These are phyloP conservation scores for Dipodascopsis tothii DNA, from an alignment of 805 yeast genomes.

Conservation along the genomic window DNA sequence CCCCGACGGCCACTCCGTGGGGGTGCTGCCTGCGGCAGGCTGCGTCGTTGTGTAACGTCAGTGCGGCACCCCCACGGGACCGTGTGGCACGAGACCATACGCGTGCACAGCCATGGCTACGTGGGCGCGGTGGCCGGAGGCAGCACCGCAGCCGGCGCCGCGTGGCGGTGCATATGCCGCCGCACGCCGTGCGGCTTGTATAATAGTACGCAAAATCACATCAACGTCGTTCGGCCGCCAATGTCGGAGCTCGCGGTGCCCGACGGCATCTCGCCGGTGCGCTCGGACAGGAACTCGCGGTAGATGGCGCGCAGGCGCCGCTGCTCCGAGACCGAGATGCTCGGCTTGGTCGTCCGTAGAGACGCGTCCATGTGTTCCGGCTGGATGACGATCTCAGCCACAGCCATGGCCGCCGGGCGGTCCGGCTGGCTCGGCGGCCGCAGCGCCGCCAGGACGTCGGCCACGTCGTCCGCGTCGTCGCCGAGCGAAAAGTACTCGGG, in stretches of 20 bases:
- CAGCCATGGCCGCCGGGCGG: not conserved
- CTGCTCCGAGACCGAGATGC: constrained; percentile 70
- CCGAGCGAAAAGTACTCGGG: not conserved
- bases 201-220: constrained; percentile 36
- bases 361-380: constrained; percentile 55
- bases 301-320: constrained; percentile 58
- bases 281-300: constrained; percentile 58
- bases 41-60: too few relatives aligned
- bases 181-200: too few relatives aligned
- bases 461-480: constrained; percentile 9
- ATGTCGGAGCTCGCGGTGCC: constrained; percentile 73
- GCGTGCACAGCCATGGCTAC: too few relatives aligned
- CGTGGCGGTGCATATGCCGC: too few relatives aligned
- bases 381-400: constrained; percentile 39
- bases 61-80: too few relatives aligned
- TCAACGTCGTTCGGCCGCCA: constrained; percentile 78
- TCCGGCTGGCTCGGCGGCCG: not conserved
- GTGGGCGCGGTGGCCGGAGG: too few relatives aligned
- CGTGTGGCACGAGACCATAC: too few relatives aligned
- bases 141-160: too few relatives aligned
- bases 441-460: not conserved
- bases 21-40: too few relatives aligned
- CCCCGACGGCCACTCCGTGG: too few relatives aligned
- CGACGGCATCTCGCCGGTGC: constrained; percentile 84
- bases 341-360: constrained; percentile 72